These are phyloP conservation scores for Fraxinus quadrangulata DNA, from an alignment of 257 asterid species.

Conservation along the genomic window DNA sequence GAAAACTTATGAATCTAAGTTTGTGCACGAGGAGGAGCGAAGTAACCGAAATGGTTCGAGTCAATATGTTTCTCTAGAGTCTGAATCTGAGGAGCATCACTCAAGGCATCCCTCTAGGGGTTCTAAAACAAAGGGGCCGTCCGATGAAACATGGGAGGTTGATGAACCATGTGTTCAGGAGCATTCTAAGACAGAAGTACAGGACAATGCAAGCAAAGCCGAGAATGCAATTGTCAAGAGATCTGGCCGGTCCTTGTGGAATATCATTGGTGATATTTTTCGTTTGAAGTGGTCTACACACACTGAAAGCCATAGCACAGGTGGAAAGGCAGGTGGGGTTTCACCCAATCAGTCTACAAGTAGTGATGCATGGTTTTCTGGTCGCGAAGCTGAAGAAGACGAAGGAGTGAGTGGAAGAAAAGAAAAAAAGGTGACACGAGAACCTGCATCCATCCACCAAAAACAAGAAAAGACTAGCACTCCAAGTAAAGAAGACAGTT, in stretches of 20 bases:
- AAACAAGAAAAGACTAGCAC: conserved; percentile 36
- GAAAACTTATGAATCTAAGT: conserved; percentile 40
- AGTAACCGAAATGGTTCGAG: conserved; percentile 18
- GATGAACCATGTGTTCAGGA: conserved; percentile 47
- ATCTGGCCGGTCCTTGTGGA: conserved; percentile 83
- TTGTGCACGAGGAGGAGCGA: conserved; percentile 38
- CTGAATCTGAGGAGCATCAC: conserved; percentile 42
- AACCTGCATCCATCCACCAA: conserved; percentile 37
- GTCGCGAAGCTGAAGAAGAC: conserved; percentile 72
- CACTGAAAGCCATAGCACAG: conserved; percentile 54
- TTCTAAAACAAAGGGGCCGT: conserved; percentile 64
- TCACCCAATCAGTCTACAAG: conserved; percentile 72
- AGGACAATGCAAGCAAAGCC: conserved; percentile 40
- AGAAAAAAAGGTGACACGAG: conserved; percentile 33
- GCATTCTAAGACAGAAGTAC: conserved; percentile 38
- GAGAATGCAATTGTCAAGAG: conserved; percentile 48
- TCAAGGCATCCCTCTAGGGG: conserved; percentile 40
- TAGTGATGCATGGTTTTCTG: conserved; percentile 81
- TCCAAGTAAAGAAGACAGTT: conserved; percentile 36
- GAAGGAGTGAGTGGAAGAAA: conserved; percentile 38
- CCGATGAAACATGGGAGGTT: conserved; percentile 81
- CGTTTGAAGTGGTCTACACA: conserved; percentile 61
- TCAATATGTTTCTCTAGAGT: conserved; percentile 41
- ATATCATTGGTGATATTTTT: conserved; percentile 57
- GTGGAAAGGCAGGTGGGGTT: conserved; percentile 56